These are phyloP conservation scores for Citrus glauca DNA, from an alignment of 345 rosid genomes.

Conservation along the genomic window DNA sequence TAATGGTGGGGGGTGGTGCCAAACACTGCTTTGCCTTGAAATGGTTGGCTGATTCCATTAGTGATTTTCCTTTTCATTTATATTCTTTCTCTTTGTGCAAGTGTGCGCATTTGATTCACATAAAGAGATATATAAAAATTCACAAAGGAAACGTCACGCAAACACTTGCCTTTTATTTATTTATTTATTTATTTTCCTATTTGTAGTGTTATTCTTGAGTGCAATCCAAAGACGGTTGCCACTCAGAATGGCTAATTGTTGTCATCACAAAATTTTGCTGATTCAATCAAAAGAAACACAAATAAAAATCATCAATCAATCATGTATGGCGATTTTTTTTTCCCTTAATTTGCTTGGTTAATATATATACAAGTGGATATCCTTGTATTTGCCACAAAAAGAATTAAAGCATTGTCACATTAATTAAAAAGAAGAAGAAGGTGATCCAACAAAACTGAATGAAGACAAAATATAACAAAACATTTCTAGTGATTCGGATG, in stretches of 20 bases:
- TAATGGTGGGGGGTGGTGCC: neutral
- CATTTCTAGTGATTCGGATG: no score
- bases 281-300: neutral
- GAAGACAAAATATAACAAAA: neutral
- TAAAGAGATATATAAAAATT: neutral
- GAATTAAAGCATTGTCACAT: neutral
- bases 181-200: neutral
- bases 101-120: neutral
- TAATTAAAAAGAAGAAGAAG: no score
- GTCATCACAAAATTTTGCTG: slow-evolving; percentile 15
- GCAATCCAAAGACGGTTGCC: slow-evolving; percentile 42
- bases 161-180: slow-evolving; percentile 13
- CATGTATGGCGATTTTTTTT: neutral
- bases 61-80: slow-evolving; percentile 40
- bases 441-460: neutral
- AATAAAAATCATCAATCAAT: neutral
- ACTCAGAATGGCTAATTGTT: slow-evolving; percentile 35
- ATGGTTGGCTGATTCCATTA: slow-evolving; percentile 32
- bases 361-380: no score
- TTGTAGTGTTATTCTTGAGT: slow-evolving; percentile 28
- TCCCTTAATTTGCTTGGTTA: neutral
- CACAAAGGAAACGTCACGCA: slow-evolving; percentile 37
- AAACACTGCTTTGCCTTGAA: slow-evolving; percentile 13
- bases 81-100: slow-evolving; percentile 6
- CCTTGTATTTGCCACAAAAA: neutral